Conservation (phyloP, 2,329 filamentous ascomycete species). For the Zalaria sp. region DNA sequence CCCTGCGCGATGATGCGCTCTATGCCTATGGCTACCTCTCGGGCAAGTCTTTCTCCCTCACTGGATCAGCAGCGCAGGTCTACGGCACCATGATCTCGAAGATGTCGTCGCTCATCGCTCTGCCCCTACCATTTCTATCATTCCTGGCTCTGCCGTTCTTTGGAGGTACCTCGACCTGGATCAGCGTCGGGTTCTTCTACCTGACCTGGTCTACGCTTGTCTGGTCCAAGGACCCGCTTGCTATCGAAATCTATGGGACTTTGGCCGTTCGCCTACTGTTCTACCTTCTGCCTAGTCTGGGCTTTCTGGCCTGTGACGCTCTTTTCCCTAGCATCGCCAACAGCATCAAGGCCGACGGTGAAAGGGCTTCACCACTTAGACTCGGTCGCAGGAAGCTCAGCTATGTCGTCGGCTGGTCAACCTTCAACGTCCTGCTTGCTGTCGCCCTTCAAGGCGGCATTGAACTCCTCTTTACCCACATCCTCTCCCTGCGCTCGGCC, state of each 20-base stretch:
- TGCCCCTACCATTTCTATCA: constrained; percentile 33
- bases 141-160: constrained; percentile 60
- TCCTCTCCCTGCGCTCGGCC: constrained; percentile 38
- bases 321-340: constrained; percentile 54
- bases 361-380: constrained; percentile 30
- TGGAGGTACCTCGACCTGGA: constrained; percentile 61
- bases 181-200: constrained; percentile 82
- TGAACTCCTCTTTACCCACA: constrained; percentile 40
- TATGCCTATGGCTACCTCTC: constrained; percentile 17
- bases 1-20: constrained; percentile 12
- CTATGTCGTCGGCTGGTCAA: constrained; percentile 37
- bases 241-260: constrained; percentile 61
- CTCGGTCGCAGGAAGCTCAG: constrained; percentile 28
- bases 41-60: constrained; percentile 13
- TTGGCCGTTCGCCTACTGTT: constrained; percentile 53
- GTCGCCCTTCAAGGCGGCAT: constrained; percentile 40
- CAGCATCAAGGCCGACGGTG: constrained; percentile 53
- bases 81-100: constrained; percentile 13
- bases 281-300: constrained; percentile 57
- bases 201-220: constrained; percentile 80
- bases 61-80: constrained; percentile 11
- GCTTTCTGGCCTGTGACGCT: constrained; percentile 62
- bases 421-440: constrained; percentile 41
- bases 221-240: constrained; percentile 58
- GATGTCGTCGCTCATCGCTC: constrained; percentile 13